Evolutionary conservation across 768 basidiomycete genomes (phyloP).

Genomic region (Nidula microcarpa): DNA sequence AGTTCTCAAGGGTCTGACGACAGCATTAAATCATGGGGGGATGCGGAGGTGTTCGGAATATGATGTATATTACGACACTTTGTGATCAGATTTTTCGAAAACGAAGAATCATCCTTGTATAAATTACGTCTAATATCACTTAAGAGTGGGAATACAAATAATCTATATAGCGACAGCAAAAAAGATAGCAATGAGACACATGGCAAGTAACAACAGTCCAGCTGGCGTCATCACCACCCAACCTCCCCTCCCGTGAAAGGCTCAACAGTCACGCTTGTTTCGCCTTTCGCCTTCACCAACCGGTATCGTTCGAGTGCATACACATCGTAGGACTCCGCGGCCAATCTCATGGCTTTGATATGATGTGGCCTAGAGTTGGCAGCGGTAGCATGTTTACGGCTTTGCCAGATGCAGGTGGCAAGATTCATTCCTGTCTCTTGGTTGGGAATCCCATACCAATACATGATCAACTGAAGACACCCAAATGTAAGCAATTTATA

Average conservation of each 20-base stretch:
- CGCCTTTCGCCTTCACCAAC: slow-evolving; percentile 64
- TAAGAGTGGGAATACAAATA: slow-evolving; percentile 1
- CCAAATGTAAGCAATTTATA: slow-evolving; percentile 2
- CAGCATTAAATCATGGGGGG: slow-evolving; percentile 38
- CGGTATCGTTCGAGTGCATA: slow-evolving; percentile 78
- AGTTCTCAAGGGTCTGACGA: slow-evolving; percentile 26
- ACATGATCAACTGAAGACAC: slow-evolving; percentile 64
- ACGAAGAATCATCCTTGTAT: too few species aligned
- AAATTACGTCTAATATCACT: too few species aligned
- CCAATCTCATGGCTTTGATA: slow-evolving; percentile 77
- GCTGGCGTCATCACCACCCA: slow-evolving; percentile 53
- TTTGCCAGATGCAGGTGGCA: slow-evolving; percentile 96
- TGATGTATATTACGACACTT: too few species aligned
- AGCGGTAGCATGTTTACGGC: slow-evolving; percentile 75
- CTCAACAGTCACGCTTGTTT: slow-evolving; percentile 51
- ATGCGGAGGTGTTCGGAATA: too few species aligned
- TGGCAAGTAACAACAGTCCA: neutral
- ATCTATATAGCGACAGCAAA: too few species aligned
- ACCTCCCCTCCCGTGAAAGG: slow-evolving; percentile 63
- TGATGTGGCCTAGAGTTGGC: slow-evolving; percentile 83
- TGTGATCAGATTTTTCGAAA: too few species aligned
- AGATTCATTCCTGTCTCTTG: slow-evolving; percentile 78
- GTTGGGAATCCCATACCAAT: slow-evolving; percentile 92
- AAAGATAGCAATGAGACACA: slow-evolving; percentile 6
- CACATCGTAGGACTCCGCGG: slow-evolving; percentile 70